phyloP scores from a whole-genome alignment of 2,329 filamentous ascomycete genomes.

The Aspergillus spinulosporus region DNA sequence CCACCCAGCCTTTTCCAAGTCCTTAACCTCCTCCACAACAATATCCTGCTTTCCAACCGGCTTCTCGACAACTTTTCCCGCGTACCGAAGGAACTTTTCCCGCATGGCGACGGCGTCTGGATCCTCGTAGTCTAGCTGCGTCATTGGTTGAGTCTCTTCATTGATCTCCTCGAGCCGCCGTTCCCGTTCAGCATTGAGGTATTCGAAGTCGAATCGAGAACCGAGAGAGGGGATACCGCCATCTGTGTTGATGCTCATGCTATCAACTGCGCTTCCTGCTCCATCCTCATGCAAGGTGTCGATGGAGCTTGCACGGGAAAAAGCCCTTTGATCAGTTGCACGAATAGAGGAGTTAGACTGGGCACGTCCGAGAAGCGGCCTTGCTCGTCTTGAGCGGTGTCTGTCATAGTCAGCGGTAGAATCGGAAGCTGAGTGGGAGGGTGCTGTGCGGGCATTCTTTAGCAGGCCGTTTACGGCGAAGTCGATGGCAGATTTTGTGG shows the following conservation, averaged over 20 bases:
- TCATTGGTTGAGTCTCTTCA: constrained; percentile 44
- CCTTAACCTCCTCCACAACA: constrained; percentile 33
- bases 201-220: constrained; percentile 38
- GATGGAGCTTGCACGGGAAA: constrained; percentile 51
- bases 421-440: constrained; percentile 30
- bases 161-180: constrained; percentile 26
- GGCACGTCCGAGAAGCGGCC: constrained; percentile 45
- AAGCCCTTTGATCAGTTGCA: constrained; percentile 24
- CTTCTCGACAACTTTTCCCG: constrained; percentile 45
- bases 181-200: constrained; percentile 20
- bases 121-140: constrained; percentile 52
- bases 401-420: constrained; percentile 23
- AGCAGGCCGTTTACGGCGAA: constrained; percentile 44
- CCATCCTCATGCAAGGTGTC: constrained; percentile 51
- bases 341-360: constrained; percentile 41
- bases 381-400: constrained; percentile 29
- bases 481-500: constrained; percentile 34
- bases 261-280: constrained; percentile 39
- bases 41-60: constrained; percentile 18
- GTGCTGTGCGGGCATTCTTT: constrained; percentile 40
- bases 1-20: constrained; percentile 38
- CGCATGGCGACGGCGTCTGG: constrained; percentile 56
- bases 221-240: constrained; percentile 34
- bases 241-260: constrained; percentile 26
- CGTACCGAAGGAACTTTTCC: constrained; percentile 53